Base-by-base conservation (phyloP, 768 basidiomycete species). In the Kwoniella bestiolae region DNA sequence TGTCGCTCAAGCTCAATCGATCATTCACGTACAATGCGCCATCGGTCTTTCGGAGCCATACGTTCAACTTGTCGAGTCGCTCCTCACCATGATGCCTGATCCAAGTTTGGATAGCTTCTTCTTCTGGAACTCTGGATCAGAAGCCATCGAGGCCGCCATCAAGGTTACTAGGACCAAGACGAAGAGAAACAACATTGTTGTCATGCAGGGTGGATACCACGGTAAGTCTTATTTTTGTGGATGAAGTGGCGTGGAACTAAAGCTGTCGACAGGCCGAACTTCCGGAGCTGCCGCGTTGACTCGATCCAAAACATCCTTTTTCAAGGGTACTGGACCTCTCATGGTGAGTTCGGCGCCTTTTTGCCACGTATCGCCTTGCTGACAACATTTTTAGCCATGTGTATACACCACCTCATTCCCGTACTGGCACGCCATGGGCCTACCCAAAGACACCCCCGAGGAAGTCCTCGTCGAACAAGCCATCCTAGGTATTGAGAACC, bases 281-380 rank as follows among this genome's bases (percentile, higher is more conserved):
- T 94, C 87, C 70, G 95, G 93, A n/a, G 90, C 94, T 0, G 93
- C 95, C 89, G 90, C 90, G 3, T 83, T 98, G 38, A 98, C 94
- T 16, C 88, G 86, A 74, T 93, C 91, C 83, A 98, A 97, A 84
- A 97, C 94, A 0, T 83, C 91, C 38, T 97, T 96, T 79, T 90
- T 89, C 44, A 86, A 89, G 71, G 91, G 91, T 2, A 84, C 85
- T 64, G 86, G 86, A 44, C 92, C 94, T 1, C 82, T 93, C 60
- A 94, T 97, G 91, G 92, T 90, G 70, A 55, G 85, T 75, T 49
- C 18, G 34, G 25, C 50, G 25, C 7, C 35, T 12, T 14, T 23
- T 26, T 16, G 11, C n/a, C 5, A 16, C n/a, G 4, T 49, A 23
- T 25, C 46, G 12, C 44, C 35, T 32, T 4, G 45, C 66, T 67